Base-by-base conservation (phyloP, 805 yeast genomes). In the Teunomyces aglyptinius region DNA sequence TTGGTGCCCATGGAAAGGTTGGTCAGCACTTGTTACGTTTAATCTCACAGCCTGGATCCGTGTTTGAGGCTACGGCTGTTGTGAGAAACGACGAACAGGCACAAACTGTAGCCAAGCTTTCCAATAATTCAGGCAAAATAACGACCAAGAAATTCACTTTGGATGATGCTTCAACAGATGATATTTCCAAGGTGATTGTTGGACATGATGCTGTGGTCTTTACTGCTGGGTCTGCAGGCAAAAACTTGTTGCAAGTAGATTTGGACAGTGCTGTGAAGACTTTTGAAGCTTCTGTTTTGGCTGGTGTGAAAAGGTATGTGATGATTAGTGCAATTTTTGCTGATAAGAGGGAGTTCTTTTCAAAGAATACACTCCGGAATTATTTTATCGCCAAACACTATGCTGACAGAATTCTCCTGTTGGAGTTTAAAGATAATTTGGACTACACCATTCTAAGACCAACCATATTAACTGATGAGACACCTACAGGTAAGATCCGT, bases 1-100 rank as follows among this genome's bases (percentile, higher is more conserved):
- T 82, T 45, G 88, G 88, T 33, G 84, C 85, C 16, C 80, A 80
- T 58, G 87, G 87, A 28, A 75, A 75, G 48, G 73, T 82, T n/a
- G 88, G 82, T 33, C 72, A 76, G 47, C 56, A 63, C 1, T 53
- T 82, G 10, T 57, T 80, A 10, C 48, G 61, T n/a, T 60, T 70
- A 36, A 50, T 64, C 70, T 19, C 64, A 57, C 45, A 49, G 18
- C 15, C 51, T 47, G 20, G 55, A 54, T 11, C 61, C 46, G 15
- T 49, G 42, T 38, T 38, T 34, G 47, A 65, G 58, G 52, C 76
- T 58, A 54, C 73, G 50, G 54, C 80, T 71, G 42, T 62, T 67
- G 72, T 80, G 29, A 66, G 87, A 46, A 69, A 64, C 44, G 53
- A 62, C 4, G 72, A 67, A n/a, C 86, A 82, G 47, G 67, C 59